Conservation (phyloP, 1,139 yeast genomes). For the Debaryomycetaceae sp. region DNA sequence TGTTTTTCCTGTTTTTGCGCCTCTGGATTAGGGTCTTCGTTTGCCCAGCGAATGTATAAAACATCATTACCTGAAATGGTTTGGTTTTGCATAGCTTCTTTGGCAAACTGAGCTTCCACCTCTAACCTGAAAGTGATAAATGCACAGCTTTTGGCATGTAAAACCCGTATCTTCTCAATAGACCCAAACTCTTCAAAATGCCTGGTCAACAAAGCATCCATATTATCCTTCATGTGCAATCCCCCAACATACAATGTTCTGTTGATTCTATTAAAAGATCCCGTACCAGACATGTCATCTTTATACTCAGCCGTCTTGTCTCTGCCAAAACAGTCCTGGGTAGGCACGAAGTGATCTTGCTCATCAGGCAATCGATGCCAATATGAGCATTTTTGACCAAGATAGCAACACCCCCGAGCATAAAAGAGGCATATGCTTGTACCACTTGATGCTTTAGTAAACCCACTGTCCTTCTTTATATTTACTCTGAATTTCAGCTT, state of each 20-base stretch:
- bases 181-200: conserved; percentile 76
- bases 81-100: conserved; percentile 89
- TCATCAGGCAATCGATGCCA: conserved; percentile 71
- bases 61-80: conserved; percentile 63
- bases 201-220: conserved; percentile 32
- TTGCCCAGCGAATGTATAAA: conserved; percentile 81
- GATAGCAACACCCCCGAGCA: conserved; percentile 83
- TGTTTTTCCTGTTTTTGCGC: conserved; percentile 54
- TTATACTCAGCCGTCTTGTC: conserved; percentile 79
- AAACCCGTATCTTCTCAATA: conserved; percentile 63
- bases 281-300: conserved; percentile 95
- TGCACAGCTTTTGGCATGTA: conserved; percentile 66
- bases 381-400: conserved; percentile 73
- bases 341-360: conserved; percentile 47
- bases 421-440: conserved; percentile 73
- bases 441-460: conserved; percentile 59
- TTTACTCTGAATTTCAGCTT: conserved; percentile 52
- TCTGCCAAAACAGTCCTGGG: conserved; percentile 90
- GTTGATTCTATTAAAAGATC: conserved; percentile 70
- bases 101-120: conserved; percentile 84
- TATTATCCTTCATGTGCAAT: conserved; percentile 31
- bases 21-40: conserved; percentile 77
- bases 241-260: conserved; percentile 79
- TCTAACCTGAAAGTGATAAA: conserved; percentile 73
- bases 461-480: conserved; percentile 65